Evolutionary conservation across 2,329 filamentous ascomycete species (phyloP).

Genomic region (Pseudogymnoascus sp.): DNA sequence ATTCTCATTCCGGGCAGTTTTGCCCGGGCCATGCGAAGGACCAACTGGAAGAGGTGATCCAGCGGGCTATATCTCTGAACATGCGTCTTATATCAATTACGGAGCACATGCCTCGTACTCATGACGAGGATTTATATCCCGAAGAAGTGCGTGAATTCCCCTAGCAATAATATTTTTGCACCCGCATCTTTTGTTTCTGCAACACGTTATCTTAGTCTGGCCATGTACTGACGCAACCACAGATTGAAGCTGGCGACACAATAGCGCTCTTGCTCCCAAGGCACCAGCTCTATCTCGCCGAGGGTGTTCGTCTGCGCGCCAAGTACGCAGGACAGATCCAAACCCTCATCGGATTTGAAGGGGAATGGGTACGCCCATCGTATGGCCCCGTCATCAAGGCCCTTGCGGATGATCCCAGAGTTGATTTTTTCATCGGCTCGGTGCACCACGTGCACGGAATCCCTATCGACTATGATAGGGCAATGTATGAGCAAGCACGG

Average conservation of each 20-base stretch:
- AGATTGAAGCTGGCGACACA: slow-evolving; percentile 39
- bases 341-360: slow-evolving; percentile 84
- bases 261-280: slow-evolving; percentile 42
- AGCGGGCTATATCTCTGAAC: slow-evolving; percentile 65
- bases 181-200: slow-evolving; percentile 6
- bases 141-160: slow-evolving; percentile 57
- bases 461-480: slow-evolving; percentile 78
- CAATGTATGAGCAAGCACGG: slow-evolving; percentile 47
- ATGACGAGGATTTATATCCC: slow-evolving; percentile 73
- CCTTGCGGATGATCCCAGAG: slow-evolving; percentile 50
- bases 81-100: slow-evolving; percentile 82
- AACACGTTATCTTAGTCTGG: neutral
- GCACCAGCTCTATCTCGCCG: slow-evolving; percentile 64
- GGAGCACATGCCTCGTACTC: slow-evolving; percentile 85
- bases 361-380: slow-evolving; percentile 76
- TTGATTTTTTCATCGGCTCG: slow-evolving; percentile 90
- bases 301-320: slow-evolving; percentile 64
- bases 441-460: slow-evolving; percentile 81
- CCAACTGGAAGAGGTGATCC: slow-evolving; percentile 73
- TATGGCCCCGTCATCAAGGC: slow-evolving; percentile 48
- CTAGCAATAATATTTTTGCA: slow-evolving; percentile 8
- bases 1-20: slow-evolving; percentile 97
- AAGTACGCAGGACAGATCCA: slow-evolving; percentile 65
- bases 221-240: slow-evolving; percentile 19
- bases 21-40: slow-evolving; percentile 84